Evolutionary conservation across 495 filamentous ascomycete species (phyloP).

Genomic region (Podospora australis): DNA sequence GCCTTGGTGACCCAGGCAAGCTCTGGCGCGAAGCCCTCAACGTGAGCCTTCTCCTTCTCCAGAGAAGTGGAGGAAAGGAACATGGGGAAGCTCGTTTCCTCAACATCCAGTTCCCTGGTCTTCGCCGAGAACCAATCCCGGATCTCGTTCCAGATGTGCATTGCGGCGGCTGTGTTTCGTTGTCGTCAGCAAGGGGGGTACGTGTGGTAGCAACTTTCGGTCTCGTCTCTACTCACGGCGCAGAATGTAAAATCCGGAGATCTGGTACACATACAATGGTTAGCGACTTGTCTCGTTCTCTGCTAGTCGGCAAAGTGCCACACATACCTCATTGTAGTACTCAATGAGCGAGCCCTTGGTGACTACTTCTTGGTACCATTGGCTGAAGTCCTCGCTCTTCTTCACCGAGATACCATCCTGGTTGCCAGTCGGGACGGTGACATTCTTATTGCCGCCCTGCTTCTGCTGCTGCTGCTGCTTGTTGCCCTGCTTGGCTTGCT

Average conservation of each 20-base stretch:
- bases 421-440: neutral
- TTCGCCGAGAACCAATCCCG: constrained; percentile 78
- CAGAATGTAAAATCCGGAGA: constrained; percentile 92
- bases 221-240: constrained; percentile 53
- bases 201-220: too few species aligned
- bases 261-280: constrained; percentile 24
- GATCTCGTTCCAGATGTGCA: constrained; percentile 89
- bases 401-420: constrained; percentile 63
- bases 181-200: too few species aligned
- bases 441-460: neutral
- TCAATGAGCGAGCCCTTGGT: constrained; percentile 93
- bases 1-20: constrained; percentile 98
- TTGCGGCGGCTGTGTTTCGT: constrained; percentile 49
- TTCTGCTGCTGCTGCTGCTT: too few species aligned
- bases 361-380: constrained; percentile 94
- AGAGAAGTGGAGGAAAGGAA: constrained; percentile 88
- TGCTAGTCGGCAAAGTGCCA: neutral
- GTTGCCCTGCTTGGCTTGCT: too few species aligned
- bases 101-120: constrained; percentile 85
- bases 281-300: neutral
- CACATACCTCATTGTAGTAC: constrained; percentile 43
- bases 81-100: constrained; percentile 92
- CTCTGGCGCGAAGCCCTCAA: constrained; percentile 96
- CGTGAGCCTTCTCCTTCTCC: constrained; percentile 90
- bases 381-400: constrained; percentile 82